These are phyloP conservation scores for Marasmius fiardii DNA, from an alignment of 1,284 basidiomycete genomes.

Conservation along the genomic window DNA sequence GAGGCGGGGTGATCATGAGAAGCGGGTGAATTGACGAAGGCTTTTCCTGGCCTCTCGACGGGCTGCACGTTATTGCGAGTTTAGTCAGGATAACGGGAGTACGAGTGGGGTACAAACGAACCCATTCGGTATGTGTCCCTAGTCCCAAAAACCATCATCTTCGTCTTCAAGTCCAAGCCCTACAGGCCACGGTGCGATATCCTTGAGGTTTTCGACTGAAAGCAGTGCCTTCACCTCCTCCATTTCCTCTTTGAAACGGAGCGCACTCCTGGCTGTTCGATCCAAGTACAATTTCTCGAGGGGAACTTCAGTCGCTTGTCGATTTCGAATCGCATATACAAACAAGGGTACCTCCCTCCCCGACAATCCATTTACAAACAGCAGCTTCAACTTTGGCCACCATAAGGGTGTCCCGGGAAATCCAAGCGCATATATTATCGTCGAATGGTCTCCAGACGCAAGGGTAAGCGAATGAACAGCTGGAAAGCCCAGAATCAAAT, in stretches of 20 bases:
- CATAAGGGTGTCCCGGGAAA: conserved; percentile 7
- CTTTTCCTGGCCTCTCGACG: no score
- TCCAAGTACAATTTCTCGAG: conserved; percentile 30
- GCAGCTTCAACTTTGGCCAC: conserved; percentile 10
- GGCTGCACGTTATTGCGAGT: no score
- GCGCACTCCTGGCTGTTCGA: conserved; percentile 27
- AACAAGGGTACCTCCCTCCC: conserved; percentile 25
- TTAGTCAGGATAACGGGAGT: background rate
- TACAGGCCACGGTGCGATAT: conserved; percentile 31
- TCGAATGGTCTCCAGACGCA: background rate
- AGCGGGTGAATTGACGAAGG: no score
- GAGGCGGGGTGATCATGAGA: no score
- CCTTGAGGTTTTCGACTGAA: conserved; percentile 26
- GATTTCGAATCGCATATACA: conserved; percentile 25
- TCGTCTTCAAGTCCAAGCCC: conserved; percentile 34
- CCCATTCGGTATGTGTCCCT: background rate
- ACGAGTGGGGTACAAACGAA: conserved; percentile 6
- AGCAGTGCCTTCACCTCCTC: conserved; percentile 28
- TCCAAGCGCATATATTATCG: conserved; percentile 4
- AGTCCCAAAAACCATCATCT: conserved; percentile 27
- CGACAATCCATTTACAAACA: conserved; percentile 21
- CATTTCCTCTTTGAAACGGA: conserved; percentile 28
- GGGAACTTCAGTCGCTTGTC: conserved; percentile 20
- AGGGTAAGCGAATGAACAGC: conserved; percentile 16
- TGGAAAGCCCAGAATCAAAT: conserved; percentile 32